Base-by-base conservation (phyloP, 805 yeast genomes). In the Sugiyamaella lignohabitans region DNA sequence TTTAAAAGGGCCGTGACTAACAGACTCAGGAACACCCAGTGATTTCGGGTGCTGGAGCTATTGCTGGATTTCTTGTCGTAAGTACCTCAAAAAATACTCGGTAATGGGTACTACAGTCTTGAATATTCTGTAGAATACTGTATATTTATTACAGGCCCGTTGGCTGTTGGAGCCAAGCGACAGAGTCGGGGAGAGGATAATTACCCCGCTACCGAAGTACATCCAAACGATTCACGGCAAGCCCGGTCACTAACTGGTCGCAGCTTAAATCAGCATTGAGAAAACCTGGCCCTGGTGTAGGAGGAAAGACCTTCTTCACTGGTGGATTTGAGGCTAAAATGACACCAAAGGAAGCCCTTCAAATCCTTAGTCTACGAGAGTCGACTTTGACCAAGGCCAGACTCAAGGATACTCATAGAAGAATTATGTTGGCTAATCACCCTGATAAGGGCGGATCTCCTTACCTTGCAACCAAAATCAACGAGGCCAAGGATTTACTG, bases 301-400 rank as follows among this genome's bases (percentile, higher is more conserved):
- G 73, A 47, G 84, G 84, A 8, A 76, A 79, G 53, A 79, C 83
- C 18, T 91, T 81, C 60, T 69, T 73, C 61, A 87, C 81, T 62
- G 98, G 98, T 48, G 87, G 96, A 1, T 91, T 91, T 67, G 96
- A 89, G 32, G 64, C 78, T n/a, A 93, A 91, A 65, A 87, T 91
- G 95, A 75, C 76, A 49, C 82, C 89, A 39, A 82, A 78, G 56
- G 98, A 91, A 63, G 97, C 97, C 2, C 72, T 88, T 51, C 88
- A 79, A 61, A 85, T 91, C 24, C 75, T 91, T 56, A 84, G 83
- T 59, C 70, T 88, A 57, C 54, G 69, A 22, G 74, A 69, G 45
- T 55, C 66, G 32, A 58, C 67, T 5, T 56, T 71, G 29, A 64
- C 68, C 4, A 54, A 60, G 48, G 45, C 62, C 34, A 69, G 67